Evolutionary conservation across 257 asterid genomes (phyloP).

Genomic region (Striga asiatica): DNA sequence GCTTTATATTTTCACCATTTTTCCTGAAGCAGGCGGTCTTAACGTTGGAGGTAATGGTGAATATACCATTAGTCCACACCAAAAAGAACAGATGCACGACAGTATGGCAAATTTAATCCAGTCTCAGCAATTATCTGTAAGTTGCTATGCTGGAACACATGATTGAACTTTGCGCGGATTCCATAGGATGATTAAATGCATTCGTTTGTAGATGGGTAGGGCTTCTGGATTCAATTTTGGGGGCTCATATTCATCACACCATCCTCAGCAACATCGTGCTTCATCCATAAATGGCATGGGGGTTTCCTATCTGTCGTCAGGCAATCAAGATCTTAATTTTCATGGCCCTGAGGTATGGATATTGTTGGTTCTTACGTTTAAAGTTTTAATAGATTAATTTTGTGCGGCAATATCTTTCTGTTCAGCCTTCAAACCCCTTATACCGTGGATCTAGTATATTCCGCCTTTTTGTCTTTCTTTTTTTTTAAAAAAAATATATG

Average conservation of each 20-base stretch:
- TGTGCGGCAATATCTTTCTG: conserved; percentile 1
- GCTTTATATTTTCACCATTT: too few species aligned
- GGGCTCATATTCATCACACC: conserved; percentile 64
- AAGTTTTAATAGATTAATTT: background rate
- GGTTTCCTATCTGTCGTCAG: conserved; percentile 45
- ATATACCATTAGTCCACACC: conserved; percentile 46
- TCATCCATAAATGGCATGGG: conserved; percentile 58
- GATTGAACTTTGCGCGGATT: conserved; percentile 8
- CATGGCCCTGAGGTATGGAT: conserved; percentile 58
- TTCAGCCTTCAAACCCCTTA: background rate
- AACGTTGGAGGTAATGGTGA: conserved; percentile 51
- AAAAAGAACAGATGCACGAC: conserved; percentile 75
- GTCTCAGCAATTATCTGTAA: conserved; percentile 66
- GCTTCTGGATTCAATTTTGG: conserved; percentile 67
- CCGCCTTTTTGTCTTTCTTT: too few species aligned
- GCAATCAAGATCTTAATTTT: conserved; percentile 66
- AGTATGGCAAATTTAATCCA: conserved; percentile 57
- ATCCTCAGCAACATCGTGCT: conserved; percentile 66
- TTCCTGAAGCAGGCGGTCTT: conserved; percentile 31
- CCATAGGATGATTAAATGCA: conserved; percentile 16
- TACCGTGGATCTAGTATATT: background rate
- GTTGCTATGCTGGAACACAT: conserved; percentile 19
- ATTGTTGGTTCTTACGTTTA: conserved; percentile 5
- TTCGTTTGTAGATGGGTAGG: conserved; percentile 57
- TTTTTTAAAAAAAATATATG: too few species aligned